Evolutionary conservation across 352 stramenopile genomes (phyloP).

Genomic region (Globisporangium alternatum): DNA sequence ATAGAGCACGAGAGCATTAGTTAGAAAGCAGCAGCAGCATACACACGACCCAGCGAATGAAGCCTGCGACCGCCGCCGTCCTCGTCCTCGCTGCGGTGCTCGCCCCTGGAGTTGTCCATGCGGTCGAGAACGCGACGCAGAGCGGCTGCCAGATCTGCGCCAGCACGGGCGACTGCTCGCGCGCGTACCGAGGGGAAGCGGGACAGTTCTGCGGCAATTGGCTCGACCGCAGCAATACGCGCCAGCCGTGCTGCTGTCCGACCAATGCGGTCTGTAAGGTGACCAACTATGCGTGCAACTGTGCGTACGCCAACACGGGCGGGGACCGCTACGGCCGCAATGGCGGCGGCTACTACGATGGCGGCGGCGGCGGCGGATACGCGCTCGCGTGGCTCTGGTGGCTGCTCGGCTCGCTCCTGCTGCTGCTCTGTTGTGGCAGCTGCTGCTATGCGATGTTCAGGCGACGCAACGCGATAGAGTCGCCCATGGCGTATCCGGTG

Average conservation of each 20-base stretch:
- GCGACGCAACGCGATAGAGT: not conserved
- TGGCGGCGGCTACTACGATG: conserved; percentile 7
- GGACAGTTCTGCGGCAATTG: conserved; percentile 58
- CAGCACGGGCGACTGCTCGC: conserved; percentile 35
- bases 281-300: conserved; percentile 53
- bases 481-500: conserved; percentile 1
- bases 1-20: no score
- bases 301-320: conserved; percentile 10
- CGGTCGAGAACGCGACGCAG: conserved; percentile 18
- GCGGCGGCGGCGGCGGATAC: no score
- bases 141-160: conserved; percentile 54
- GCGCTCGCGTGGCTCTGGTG: conserved; percentile 45
- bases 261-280: conserved; percentile 36
- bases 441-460: conserved; percentile 18
- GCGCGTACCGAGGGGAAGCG: conserved; percentile 26
- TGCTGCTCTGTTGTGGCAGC: conserved; percentile 11
- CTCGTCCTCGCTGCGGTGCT: no score
- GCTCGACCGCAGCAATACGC: conserved; percentile 40
- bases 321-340: not conserved
- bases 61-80: no score
- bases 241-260: conserved; percentile 48
- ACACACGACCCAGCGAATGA: no score
- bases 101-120: not conserved
- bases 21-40: no score
- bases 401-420: conserved; percentile 11